Base-by-base conservation (phyloP, 1,284 basidiomycete genomes). In the Ustilago trichophora region DNA sequence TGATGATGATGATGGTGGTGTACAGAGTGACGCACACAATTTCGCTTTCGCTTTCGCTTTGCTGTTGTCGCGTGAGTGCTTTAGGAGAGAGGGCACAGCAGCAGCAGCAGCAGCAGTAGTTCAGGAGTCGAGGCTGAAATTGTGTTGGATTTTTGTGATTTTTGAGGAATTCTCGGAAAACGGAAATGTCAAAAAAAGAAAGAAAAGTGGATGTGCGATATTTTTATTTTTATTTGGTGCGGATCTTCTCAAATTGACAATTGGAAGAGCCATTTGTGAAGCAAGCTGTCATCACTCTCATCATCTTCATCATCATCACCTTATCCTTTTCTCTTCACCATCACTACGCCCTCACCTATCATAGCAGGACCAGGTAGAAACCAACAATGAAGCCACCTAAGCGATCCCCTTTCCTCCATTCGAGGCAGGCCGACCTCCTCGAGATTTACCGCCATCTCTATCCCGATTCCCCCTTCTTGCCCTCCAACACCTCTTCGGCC, bases 371-470 rank as follows among this genome's bases (percentile, higher is more conserved):
- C 6, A 6, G 8, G 6, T 13, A 16, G 12, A 12, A 6, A 16
- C 15, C 32, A 37, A 49, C 16, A 3, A 74, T 74, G 72, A 68
- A 52, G 50, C 57, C 63, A 15, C 68, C 72, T 5, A 67, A 62
- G 32, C 42, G 68, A 21, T 62, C 67, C 6, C 68, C 72, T 2
- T 74, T 71, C 52, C 50, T 62, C 13, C 41, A 47, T 27, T 62
- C 72, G 18, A 27, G 57, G 33, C 55, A 56, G 21, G n/a, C 45
- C 15, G 64, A 72, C 31, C 68, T 74, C 32, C 54, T 65, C 33
- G 47, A 50, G 18, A 49, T 74, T 22, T 70, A 72, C 35, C 59
- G 55, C 6, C 57, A 60, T 36, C 58, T 74, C 16, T 74, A 67
- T 34, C 64, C 64, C 2, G 36, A 59, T 27, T 62, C 62, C 10